Base-by-base conservation (phyloP, 345 rosid species). In the Brassica rapa region DNA sequence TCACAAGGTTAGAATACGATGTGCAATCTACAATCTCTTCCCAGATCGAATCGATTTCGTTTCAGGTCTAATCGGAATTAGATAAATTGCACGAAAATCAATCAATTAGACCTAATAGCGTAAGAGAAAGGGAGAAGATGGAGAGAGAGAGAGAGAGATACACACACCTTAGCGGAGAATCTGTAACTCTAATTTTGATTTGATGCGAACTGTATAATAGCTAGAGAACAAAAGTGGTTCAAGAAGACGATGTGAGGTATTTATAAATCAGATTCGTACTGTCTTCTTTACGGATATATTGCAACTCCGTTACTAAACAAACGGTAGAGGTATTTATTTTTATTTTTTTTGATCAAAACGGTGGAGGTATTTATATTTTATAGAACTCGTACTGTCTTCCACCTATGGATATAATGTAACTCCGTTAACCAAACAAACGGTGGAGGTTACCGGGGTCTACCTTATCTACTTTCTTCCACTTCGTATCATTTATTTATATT, bases 281-380 rank as follows among this genome's bases (percentile, higher is more conserved):
- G 25, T 33, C 51, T 65, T 30, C 30, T 49, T 3, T 51, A 73
- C 70, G 27, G 70, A 32, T 49, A 10, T 6, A 8, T 19, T 14
- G 6, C 8, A 69, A 61, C 70, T 62, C 75, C 74, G 80, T 69
- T 62, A 77, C 33, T n/a, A 32, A 43, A 43, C 53, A 11, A 43
- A 43, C 15, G 15, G 12, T 12, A 6, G 15, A 27, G 30, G 30
- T 27, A 27, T 27, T 27, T 19, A 0, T 19, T 19, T 19, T 19
- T 19, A 19, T 19, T 19, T 19, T 19, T 19, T 19, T 19, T 19
- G 21, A 19, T 19, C 21, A 0, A 11, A 43, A 43, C 15, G 15
- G 12, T 12, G 53, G 15, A 27, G 30, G 30, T 27, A 4, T 27
- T 27, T 19, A 19, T 19, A 19, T 19, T 19, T 19, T 27, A 27